A percentile compares a stretch with the other conserved stretches of the same genome.
Evolutionary conservation across 1,284 basidiomycete species (phyloP).

Genomic region (Sporisorium sorghi): DNA sequence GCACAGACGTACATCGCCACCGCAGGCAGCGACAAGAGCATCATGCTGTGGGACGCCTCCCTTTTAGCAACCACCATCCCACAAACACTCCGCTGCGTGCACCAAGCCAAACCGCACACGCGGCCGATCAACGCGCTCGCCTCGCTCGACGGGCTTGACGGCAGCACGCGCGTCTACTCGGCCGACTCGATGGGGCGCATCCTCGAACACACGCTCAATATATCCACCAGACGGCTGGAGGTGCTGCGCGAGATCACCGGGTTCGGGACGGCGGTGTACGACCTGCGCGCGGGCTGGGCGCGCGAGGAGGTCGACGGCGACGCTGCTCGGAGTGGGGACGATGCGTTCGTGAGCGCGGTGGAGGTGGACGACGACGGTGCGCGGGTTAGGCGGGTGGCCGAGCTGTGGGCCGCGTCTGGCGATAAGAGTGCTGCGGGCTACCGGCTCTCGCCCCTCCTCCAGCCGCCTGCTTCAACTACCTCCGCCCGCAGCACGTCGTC

Average conservation of each 20-base stretch:
- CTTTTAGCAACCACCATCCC: conserved; percentile 1
- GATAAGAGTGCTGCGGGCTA: conserved; percentile 28
- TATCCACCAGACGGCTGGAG: conserved; percentile 8
- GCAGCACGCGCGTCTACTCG: conserved; percentile 30
- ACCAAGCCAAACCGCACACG: conserved; percentile 34
- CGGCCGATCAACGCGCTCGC: conserved; percentile 41
- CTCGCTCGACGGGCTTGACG: conserved; percentile 6
- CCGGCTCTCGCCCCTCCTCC: conserved; percentile 12
- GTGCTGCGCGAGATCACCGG: conserved; percentile 36
- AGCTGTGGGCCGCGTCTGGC: conserved; percentile 31
- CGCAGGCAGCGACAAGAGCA: conserved; percentile 46
- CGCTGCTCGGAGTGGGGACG: background rate
- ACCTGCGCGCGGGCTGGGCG: conserved; percentile 18
- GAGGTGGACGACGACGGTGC: conserved; percentile 24
- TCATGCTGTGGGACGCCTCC: conserved; percentile 30
- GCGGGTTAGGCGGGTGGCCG: conserved; percentile 10
- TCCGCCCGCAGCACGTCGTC: background rate
- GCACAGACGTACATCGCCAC: conserved; percentile 22
- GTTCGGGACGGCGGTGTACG: conserved; percentile 40
- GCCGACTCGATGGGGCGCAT: conserved; percentile 53
- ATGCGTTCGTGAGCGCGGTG: conserved; percentile 21
- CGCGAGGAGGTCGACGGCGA: conserved; percentile 12
- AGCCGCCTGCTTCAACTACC: conserved; percentile 1
- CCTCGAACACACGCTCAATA: conserved; percentile 28
- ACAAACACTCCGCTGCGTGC: conserved; percentile 8